Conservation (phyloP, 2,329 filamentous ascomycete genomes). For the Paradendryphiella salina region DNA sequence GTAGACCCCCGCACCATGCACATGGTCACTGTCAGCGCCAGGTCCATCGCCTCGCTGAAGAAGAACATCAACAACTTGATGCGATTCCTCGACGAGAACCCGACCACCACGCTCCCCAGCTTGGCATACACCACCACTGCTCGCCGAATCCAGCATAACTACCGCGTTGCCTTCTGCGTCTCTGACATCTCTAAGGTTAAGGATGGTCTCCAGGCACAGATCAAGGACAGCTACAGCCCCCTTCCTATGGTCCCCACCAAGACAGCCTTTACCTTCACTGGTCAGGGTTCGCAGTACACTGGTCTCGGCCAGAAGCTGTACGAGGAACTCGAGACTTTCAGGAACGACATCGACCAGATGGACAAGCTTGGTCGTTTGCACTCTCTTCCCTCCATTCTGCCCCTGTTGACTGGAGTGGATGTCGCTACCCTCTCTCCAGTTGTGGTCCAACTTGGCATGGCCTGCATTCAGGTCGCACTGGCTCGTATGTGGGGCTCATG, state of each 20-base stretch:
- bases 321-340: conserved; percentile 54
- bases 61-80: conserved; percentile 55
- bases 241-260: conserved; percentile 58
- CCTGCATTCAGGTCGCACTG: conserved; percentile 57
- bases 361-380: conserved; percentile 53
- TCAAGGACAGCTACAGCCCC: conserved; percentile 56
- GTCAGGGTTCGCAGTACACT: conserved; percentile 58
- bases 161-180: conserved; percentile 54
- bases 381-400: conserved; percentile 54
- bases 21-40: conserved; percentile 55
- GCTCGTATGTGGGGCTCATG: conserved; percentile 58
- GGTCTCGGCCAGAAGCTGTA: conserved; percentile 56
- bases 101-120: conserved; percentile 52
- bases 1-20: conserved; percentile 54
- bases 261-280: conserved; percentile 57
- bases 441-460: conserved; percentile 58
- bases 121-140: conserved; percentile 58
- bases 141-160: conserved; percentile 59
- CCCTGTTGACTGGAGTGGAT: conserved; percentile 54
- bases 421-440: conserved; percentile 56
- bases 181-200: conserved; percentile 53
- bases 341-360: conserved; percentile 55
- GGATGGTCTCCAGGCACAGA: conserved; percentile 52
- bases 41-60: conserved; percentile 57
- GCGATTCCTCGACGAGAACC: conserved; percentile 52